phyloP scores from a whole-genome alignment of 2,329 filamentous ascomycete genomes.

The Fusarium mundagurra region DNA sequence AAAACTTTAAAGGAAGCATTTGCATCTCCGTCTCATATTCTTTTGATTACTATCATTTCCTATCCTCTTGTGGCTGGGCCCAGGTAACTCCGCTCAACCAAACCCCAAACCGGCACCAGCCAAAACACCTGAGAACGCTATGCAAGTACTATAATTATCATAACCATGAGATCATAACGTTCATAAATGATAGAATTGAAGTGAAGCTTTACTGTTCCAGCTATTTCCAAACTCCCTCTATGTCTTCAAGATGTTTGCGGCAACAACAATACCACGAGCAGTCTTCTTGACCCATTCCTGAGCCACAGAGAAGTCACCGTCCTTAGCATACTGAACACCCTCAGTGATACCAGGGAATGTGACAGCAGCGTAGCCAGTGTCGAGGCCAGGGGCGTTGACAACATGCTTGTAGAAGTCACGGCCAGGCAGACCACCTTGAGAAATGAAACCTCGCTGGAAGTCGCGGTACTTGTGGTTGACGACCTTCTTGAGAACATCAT shows the following conservation, averaged over 20 bases:
- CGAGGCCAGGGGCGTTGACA: slow-evolving; percentile 58
- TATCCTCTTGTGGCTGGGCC: not conserved
- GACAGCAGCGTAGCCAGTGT: slow-evolving; percentile 56
- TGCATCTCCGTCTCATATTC: not conserved
- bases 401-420: slow-evolving; percentile 59
- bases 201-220: not conserved
- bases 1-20: accelerated
- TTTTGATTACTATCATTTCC: not conserved
- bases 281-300: slow-evolving; percentile 51
- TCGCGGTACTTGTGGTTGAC: slow-evolving; percentile 59
- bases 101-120: slow-evolving; percentile 5
- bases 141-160: not conserved
- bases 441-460: slow-evolving; percentile 60
- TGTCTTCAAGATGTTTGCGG: slow-evolving; percentile 48
- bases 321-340: slow-evolving; percentile 65
- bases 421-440: slow-evolving; percentile 57
- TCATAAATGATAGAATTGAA: slow-evolving; percentile 14
- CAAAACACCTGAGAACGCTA: not conserved
- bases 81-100: not conserved
- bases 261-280: slow-evolving; percentile 47
- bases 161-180: slow-evolving; percentile 2
- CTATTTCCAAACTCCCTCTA: not conserved
- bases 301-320: slow-evolving; percentile 41
- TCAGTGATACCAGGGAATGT: slow-evolving; percentile 70
- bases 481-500: slow-evolving; percentile 46